Percentiles rank a stretch among this genome's conserved stretches.
phyloP scores from a whole-genome alignment of 2,329 filamentous ascomycete genomes.

The Aspergillus carbonarius region DNA sequence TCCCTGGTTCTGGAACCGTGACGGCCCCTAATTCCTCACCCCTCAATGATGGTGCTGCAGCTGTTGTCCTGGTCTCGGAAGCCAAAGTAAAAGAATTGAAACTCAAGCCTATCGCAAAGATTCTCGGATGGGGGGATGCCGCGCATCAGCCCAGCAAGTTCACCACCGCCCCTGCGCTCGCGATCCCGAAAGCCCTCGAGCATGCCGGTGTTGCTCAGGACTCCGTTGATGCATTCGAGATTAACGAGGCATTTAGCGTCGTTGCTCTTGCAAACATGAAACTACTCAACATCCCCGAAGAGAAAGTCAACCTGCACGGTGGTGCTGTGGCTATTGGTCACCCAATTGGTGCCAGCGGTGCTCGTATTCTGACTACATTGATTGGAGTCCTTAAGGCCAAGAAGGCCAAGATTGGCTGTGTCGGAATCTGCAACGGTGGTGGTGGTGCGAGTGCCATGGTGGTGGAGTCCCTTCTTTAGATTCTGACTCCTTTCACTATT shows the following conservation, averaged over 20 bases:
- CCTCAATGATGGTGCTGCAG: slow-evolving; percentile 90
- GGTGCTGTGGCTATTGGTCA: slow-evolving; percentile 95
- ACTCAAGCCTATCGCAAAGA: slow-evolving; percentile 91
- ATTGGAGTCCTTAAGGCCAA: slow-evolving; percentile 85
- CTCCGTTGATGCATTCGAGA: slow-evolving; percentile 90
- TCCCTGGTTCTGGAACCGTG: slow-evolving; percentile 74
- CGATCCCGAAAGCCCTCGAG: slow-evolving; percentile 95
- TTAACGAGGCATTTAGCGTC: slow-evolving; percentile 98
- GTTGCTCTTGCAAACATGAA: slow-evolving; percentile 97
- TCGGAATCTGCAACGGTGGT: slow-evolving; percentile 96
- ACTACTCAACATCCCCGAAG: slow-evolving; percentile 72
- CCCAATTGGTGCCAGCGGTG: slow-evolving; percentile 89
- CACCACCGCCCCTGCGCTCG: slow-evolving; percentile 88
- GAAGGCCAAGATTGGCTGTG: slow-evolving; percentile 89
- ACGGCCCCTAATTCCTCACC: slow-evolving; percentile 96
- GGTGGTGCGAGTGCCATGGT: slow-evolving; percentile 93
- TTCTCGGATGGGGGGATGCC: slow-evolving; percentile 95
- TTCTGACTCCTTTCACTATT: background rate
- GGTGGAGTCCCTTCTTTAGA: slow-evolving; percentile 63
- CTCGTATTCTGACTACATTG: slow-evolving; percentile 87
- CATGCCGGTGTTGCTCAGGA: slow-evolving; percentile 80
- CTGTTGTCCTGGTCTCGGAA: slow-evolving; percentile 90
- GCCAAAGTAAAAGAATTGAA: slow-evolving; percentile 88
- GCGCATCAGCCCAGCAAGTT: slow-evolving; percentile 90
- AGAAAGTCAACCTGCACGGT: slow-evolving; percentile 93